Evolutionary conservation across 177 flowering plant species (phyloP).

Genomic region (Vitis hybrid): DNA sequence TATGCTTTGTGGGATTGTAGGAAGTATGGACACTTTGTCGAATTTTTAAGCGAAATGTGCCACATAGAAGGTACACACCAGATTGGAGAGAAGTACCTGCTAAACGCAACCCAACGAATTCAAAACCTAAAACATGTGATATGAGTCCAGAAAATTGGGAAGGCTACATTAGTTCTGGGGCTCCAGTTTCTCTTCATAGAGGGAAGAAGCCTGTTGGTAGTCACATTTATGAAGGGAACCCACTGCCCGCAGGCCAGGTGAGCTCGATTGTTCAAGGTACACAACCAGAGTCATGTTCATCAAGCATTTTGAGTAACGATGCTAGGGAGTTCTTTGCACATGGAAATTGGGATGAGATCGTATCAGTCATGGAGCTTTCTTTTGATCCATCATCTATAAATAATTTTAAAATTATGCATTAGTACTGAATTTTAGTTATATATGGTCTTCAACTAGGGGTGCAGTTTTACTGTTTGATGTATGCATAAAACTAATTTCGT

Average conservation of each 20-base stretch:
- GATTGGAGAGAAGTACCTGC: constrained; percentile 5
- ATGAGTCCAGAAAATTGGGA: constrained; percentile 21
- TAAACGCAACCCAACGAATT: neutral
- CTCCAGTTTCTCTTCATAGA: neutral
- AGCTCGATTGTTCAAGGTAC: neutral
- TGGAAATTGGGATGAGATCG: constrained; percentile 39
- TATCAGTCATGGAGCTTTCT: constrained; percentile 25
- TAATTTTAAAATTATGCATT: neutral
- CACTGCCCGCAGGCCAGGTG: neutral
- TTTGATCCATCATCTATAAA: neutral
- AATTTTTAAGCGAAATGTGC: constrained; percentile 34
- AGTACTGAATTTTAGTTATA: too few relatives aligned
- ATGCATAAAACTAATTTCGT: too few relatives aligned
- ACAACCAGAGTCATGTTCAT: neutral
- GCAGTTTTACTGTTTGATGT: too few relatives aligned
- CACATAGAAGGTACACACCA: constrained; percentile 28
- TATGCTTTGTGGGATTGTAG: constrained; percentile 18
- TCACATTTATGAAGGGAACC: too few relatives aligned
- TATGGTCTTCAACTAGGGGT: too few relatives aligned
- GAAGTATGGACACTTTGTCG: constrained; percentile 63
- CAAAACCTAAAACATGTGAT: constrained; percentile 33
- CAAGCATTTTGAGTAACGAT: constrained; percentile 8
- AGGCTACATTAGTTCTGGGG: constrained; percentile 6
- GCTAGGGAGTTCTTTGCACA: constrained; percentile 16
- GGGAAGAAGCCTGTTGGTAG: constrained; percentile 2